Evolutionary conservation across 306 rosid species (phyloP).

Genomic region (Dalbergia oliveri): DNA sequence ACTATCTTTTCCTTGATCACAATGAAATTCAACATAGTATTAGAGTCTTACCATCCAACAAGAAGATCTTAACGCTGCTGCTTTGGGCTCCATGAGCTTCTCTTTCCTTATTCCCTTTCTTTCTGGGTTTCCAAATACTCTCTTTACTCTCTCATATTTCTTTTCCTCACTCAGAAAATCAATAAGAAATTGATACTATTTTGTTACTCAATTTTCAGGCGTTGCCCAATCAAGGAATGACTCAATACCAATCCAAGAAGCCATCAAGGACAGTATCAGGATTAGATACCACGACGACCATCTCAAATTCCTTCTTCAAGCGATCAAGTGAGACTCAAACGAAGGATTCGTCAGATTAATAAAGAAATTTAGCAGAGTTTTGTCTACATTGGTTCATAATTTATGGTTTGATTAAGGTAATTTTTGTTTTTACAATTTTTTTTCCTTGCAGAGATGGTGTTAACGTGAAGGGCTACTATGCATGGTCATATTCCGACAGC

Average conservation of each 20-base stretch:
- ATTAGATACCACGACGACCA: slow-evolving; percentile 59
- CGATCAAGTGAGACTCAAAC: slow-evolving; percentile 59
- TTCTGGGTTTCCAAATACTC: too few relatives aligned
- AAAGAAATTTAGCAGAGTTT: neutral
- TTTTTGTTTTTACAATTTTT: neutral
- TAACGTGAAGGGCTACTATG: slow-evolving; percentile 55
- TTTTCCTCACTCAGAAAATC: too few relatives aligned
- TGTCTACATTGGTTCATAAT: neutral
- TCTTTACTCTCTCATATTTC: too few relatives aligned
- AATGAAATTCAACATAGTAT: too few relatives aligned
- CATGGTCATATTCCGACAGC: slow-evolving; percentile 63
- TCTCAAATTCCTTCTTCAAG: slow-evolving; percentile 56
- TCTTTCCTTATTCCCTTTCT: too few relatives aligned
- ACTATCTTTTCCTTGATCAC: too few relatives aligned
- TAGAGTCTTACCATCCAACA: too few relatives aligned
- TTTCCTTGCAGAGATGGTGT: slow-evolving; percentile 52
- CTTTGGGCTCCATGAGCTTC: too few relatives aligned
- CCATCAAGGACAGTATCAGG: slow-evolving; percentile 57
- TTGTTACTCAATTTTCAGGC: slow-evolving; percentile 45
- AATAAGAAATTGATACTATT: slow-evolving; percentile 8
- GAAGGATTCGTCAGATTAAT: neutral
- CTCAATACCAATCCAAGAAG: slow-evolving; percentile 50
- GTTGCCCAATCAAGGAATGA: slow-evolving; percentile 55
- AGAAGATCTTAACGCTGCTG: too few relatives aligned
- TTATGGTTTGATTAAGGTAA: neutral